A percentile compares a stretch with the other conserved stretches of the same genome.
Evolutionary conservation across 202 grass and related monocot species (phyloP).

Genomic region (Musa balbisiana): DNA sequence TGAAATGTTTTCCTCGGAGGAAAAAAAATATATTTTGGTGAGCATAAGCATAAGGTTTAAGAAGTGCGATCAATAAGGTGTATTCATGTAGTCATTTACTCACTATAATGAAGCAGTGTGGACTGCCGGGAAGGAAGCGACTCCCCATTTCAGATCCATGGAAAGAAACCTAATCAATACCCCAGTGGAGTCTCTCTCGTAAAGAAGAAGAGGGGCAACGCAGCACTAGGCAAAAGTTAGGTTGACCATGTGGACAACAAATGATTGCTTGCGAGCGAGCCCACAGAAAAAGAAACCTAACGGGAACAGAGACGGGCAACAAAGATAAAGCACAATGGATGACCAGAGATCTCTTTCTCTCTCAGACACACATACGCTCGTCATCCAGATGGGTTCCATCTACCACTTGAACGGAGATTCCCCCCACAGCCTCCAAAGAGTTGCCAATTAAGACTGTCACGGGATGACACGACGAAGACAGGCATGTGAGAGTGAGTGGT

Average conservation of each 20-base stretch:
- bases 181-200: background rate
- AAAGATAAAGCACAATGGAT: too few relatives aligned
- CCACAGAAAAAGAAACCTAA: background rate
- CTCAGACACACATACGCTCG: background rate
- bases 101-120: too few relatives aligned
- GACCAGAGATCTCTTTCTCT: too few relatives aligned
- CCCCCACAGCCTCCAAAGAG: too few relatives aligned
- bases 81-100: too few relatives aligned
- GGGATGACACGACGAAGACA: background rate
- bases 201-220: background rate
- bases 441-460: background rate
- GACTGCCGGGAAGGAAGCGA: background rate
- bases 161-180: background rate
- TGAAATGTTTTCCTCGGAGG: background rate
- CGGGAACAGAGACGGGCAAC: too few relatives aligned
- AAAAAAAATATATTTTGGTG: too few relatives aligned
- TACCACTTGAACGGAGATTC: too few relatives aligned
- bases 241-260: background rate
- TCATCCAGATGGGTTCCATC: background rate
- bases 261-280: background rate
- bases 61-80: too few relatives aligned
- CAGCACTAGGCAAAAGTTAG: background rate
- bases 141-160: background rate
- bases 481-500: background rate
- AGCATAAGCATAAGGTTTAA: too few relatives aligned